phyloP scores from a whole-genome alignment of 176 grass and related monocot genomes.

The Avena sativa region DNA sequence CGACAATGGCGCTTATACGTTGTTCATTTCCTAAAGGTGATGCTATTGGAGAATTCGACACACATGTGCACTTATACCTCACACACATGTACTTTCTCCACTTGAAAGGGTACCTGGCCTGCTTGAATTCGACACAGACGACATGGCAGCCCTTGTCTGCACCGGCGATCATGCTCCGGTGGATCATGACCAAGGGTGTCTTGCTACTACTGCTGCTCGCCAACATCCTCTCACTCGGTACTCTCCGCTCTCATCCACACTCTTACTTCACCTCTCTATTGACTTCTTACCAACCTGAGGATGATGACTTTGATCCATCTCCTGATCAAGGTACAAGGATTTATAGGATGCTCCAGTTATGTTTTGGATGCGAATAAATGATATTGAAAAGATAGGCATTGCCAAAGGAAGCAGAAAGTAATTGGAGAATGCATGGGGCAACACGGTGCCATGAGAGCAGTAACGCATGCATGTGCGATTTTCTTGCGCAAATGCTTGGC shows the following conservation, averaged over 20 bases:
- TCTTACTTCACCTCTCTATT: background rate
- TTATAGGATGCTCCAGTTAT: background rate
- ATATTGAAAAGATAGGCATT: background rate
- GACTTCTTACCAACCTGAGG: background rate
- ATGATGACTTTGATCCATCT: background rate
- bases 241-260: background rate
- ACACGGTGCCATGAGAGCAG: background rate
- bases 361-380: conserved; percentile 14
- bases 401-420: background rate
- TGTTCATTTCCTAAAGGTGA: too few relatives aligned
- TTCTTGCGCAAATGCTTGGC: background rate
- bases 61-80: background rate
- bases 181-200: background rate
- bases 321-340: background rate
- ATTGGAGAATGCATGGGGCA: conserved; percentile 7
- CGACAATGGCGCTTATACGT: too few relatives aligned
- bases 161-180: background rate
- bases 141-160: background rate
- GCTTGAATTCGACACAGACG: background rate
- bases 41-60: too few relatives aligned
- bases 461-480: background rate
- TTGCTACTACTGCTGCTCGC: background rate
- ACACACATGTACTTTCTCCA: conserved; percentile 29
- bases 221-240: background rate
- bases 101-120: conserved; percentile 8